Conservation (phyloP, 805 yeast genomes). For the Schwanniomyces vanrijiae region DNA sequence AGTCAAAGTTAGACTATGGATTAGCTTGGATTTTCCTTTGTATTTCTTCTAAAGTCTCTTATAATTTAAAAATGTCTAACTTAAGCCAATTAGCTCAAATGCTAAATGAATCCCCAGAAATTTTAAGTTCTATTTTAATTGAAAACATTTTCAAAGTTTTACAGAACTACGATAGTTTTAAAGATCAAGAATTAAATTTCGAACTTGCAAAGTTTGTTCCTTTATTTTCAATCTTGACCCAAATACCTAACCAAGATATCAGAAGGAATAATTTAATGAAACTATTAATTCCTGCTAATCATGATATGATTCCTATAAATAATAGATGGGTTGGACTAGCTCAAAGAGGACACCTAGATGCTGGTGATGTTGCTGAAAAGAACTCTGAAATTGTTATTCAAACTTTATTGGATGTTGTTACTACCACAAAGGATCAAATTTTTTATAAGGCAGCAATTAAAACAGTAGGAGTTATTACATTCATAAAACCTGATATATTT, state of each 20-base stretch:
- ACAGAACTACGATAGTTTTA: slow-evolving; percentile 11
- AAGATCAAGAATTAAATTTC: slow-evolving; percentile 11
- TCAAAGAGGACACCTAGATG: slow-evolving; percentile 57
- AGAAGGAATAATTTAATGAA: slow-evolving; percentile 18
- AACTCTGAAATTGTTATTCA: slow-evolving; percentile 21
- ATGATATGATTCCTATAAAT: slow-evolving; percentile 27
- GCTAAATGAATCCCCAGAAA: slow-evolving; percentile 16
- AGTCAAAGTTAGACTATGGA: slow-evolving; percentile 33
- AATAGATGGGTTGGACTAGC: slow-evolving; percentile 80
- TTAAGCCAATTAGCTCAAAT: slow-evolving; percentile 28
- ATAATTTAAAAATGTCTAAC: slow-evolving; percentile 34
- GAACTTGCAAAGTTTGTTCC: slow-evolving; percentile 21
- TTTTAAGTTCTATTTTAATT: slow-evolving; percentile 45
- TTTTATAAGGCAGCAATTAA: slow-evolving; percentile 53
- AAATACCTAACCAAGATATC: slow-evolving; percentile 13
- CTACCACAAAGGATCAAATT: slow-evolving; percentile 31
- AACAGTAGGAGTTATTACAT: slow-evolving; percentile 50
- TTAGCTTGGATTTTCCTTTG: slow-evolving; percentile 49
- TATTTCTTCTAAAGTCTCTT: slow-evolving; percentile 39
- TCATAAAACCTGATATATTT: slow-evolving; percentile 57
- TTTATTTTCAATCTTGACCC: slow-evolving; percentile 25
- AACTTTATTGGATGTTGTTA: slow-evolving; percentile 15
- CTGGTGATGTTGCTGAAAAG: slow-evolving; percentile 52
- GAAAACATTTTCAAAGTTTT: slow-evolving; percentile 36
- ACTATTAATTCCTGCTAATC: slow-evolving; percentile 30